These are phyloP conservation scores for Hortaea sp. DNA, from an alignment of 2,329 filamentous ascomycete genomes.

Conservation along the genomic window DNA sequence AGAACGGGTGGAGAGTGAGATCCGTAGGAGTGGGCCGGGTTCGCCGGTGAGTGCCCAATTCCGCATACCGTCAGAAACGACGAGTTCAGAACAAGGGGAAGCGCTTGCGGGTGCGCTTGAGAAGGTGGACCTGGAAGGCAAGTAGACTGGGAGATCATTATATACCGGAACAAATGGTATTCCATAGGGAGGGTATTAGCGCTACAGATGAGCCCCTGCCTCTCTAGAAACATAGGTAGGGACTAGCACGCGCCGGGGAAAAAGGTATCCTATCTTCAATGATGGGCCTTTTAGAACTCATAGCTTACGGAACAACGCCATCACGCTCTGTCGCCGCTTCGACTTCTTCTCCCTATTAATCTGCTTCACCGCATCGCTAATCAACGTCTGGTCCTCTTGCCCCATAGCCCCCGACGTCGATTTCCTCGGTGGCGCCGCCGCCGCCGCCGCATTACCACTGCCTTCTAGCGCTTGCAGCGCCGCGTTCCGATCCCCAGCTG, in stretches of 20 bases:
- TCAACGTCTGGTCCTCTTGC: slow-evolving; percentile 5
- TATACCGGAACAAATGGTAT: neutral
- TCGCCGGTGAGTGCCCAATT: slow-evolving; percentile 1
- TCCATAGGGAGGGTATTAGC: neutral
- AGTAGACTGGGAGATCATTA: neutral
- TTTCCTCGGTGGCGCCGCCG: neutral
- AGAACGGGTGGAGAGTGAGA: slow-evolving; percentile 27
- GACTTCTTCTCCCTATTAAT: slow-evolving; percentile 10
- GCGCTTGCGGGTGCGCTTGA: slow-evolving; percentile 3
- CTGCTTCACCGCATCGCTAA: slow-evolving; percentile 10
- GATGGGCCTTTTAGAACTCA: neutral
- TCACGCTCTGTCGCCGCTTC: slow-evolving; percentile 5
- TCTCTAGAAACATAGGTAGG: neutral
- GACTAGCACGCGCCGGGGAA: neutral
- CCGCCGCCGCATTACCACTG: neutral
- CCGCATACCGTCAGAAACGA: neutral
- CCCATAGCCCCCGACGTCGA: neutral
- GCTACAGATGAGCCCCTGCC: neutral
- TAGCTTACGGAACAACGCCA: slow-evolving; percentile 8
- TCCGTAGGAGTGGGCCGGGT: slow-evolving; percentile 4
- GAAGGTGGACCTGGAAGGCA: neutral
- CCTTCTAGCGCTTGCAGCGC: neutral
- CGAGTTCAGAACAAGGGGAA: neutral
- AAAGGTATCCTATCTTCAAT: neutral
- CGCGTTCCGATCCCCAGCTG: neutral